Conservation (phyloP, 2,329 filamentous ascomycete species). For the Alternaria solani region DNA sequence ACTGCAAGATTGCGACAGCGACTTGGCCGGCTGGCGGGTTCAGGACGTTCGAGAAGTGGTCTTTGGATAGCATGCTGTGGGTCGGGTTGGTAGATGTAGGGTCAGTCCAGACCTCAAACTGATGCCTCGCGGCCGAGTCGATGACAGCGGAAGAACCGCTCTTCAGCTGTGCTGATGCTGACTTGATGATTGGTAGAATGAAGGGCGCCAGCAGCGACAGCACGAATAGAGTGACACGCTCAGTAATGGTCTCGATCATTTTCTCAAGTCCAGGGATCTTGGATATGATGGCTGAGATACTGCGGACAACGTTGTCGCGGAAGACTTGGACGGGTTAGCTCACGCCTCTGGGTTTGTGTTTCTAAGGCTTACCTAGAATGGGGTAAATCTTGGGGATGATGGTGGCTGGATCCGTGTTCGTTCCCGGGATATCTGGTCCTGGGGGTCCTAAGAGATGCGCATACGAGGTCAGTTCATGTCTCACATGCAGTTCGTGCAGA, state of each 20-base stretch:
- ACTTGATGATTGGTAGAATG: conserved; percentile 87
- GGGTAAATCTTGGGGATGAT: conserved; percentile 79
- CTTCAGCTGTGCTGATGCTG: conserved; percentile 84
- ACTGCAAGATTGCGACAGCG: conserved; percentile 73
- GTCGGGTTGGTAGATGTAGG: conserved; percentile 59
- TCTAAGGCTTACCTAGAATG: conserved; percentile 64
- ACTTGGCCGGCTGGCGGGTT: conserved; percentile 60
- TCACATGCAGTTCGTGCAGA: neutral
- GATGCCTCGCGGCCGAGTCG: conserved; percentile 59
- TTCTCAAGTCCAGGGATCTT: conserved; percentile 91
- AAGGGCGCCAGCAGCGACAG: conserved; percentile 91
- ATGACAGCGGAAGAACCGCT: conserved; percentile 79
- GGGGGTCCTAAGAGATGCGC: conserved; percentile 41
- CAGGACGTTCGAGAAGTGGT: conserved; percentile 61
- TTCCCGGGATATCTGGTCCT: conserved; percentile 70
- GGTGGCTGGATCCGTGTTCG: conserved; percentile 73
- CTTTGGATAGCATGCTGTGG: conserved; percentile 61
- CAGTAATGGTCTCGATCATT: conserved; percentile 91
- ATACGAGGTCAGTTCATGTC: neutral
- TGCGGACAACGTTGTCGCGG: conserved; percentile 89
- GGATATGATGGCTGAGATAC: conserved; percentile 83
- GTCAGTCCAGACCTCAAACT: conserved; percentile 60
- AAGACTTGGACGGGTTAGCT: conserved; percentile 64
- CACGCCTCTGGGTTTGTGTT: neutral
- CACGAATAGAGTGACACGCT: conserved; percentile 90